Base-by-base conservation (phyloP, 116 monocot genomes). In the Posidonia oceanica region DNA sequence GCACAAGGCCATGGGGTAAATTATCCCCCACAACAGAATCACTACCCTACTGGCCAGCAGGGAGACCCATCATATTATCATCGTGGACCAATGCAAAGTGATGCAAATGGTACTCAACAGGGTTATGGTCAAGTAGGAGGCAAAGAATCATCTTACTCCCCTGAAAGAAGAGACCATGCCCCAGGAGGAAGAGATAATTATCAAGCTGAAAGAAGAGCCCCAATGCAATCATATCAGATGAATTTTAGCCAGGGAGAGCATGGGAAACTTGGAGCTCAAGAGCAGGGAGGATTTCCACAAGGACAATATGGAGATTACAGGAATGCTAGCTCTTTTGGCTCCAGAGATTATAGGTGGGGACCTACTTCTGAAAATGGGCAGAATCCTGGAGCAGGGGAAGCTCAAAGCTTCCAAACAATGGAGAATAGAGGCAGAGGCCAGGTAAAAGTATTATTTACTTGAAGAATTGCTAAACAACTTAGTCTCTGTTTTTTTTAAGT, bases 101-200 rank as follows among this genome's bases (percentile, higher is more conserved):
- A 62, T 62, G 36, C 20, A 52, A 53, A 64, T 39, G 64, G 11
- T 39, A 41, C 65, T 6, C 80, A 71, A 36, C 75, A 75, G 29
- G 64, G 68, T 22, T 79, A 57, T 51, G 72, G 74, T 42, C 69
- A 54, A 29, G 29, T 29, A 29, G 29, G 29, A 29, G 29, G 29
- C 29, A 29, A 29, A 29, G 29, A 29, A 55, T 12, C 48, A 48
- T 48, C 48, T 10, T 12, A 48, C 12, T 48, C 12, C 48, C 58
- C 66, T 29, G 83, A 72, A 37, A 71, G 77, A 68, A 66, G 62
- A 36, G 69, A 21, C 21, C 59, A 72, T 69, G 60, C 71, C 3
- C 73, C 59, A 48, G 67, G 65, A 16, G 79, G 69, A 54, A 44
- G 11, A 48, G 48, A 48, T 44, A 37, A 59, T 54, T 54, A 54